These are phyloP conservation scores for Colletotrichum karsti DNA, from an alignment of 2,329 filamentous ascomycete genomes.

Conservation along the genomic window DNA sequence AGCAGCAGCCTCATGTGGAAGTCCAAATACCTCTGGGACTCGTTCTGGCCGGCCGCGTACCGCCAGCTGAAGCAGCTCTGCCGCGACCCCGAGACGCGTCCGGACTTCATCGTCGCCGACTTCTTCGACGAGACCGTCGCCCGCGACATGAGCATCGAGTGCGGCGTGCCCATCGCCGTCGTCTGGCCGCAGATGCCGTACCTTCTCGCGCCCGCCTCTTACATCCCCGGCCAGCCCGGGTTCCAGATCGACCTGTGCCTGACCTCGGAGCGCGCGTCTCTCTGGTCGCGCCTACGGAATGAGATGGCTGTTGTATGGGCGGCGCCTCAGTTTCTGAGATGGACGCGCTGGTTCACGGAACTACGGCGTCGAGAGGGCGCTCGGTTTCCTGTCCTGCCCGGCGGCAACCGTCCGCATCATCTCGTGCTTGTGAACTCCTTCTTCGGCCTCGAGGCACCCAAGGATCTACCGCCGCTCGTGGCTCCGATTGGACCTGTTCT, in stretches of 20 bases:
- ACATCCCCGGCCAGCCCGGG: slow-evolving; percentile 51
- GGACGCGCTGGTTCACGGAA: slow-evolving; percentile 36
- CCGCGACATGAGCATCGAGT: slow-evolving; percentile 47
- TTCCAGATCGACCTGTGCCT: slow-evolving; percentile 46
- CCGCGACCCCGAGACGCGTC: slow-evolving; percentile 32
- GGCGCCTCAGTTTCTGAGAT: slow-evolving; percentile 34
- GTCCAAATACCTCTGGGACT: slow-evolving; percentile 47
- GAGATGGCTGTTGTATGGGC: slow-evolving; percentile 36
- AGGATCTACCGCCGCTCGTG: too few species aligned
- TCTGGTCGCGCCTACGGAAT: slow-evolving; percentile 45
- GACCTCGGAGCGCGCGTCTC: slow-evolving; percentile 47
- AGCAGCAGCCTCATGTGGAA: too few species aligned
- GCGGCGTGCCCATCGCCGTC: slow-evolving; percentile 45
- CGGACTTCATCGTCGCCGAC: slow-evolving; percentile 51
- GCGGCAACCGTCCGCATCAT: too few species aligned
- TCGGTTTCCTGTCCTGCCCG: too few species aligned
- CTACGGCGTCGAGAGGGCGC: too few species aligned
- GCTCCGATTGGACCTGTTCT: too few species aligned
- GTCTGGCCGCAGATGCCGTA: slow-evolving; percentile 52
- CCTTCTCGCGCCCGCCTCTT: slow-evolving; percentile 43
- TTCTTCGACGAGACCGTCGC: slow-evolving; percentile 50
- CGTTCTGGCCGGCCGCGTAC: slow-evolving; percentile 42
- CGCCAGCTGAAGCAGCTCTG: slow-evolving; percentile 36
- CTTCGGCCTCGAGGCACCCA: too few species aligned
- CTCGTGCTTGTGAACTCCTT: too few species aligned